Evolutionary conservation across 352 stramenopile species (phyloP).

Genomic region (Pythium sukuiense): DNA sequence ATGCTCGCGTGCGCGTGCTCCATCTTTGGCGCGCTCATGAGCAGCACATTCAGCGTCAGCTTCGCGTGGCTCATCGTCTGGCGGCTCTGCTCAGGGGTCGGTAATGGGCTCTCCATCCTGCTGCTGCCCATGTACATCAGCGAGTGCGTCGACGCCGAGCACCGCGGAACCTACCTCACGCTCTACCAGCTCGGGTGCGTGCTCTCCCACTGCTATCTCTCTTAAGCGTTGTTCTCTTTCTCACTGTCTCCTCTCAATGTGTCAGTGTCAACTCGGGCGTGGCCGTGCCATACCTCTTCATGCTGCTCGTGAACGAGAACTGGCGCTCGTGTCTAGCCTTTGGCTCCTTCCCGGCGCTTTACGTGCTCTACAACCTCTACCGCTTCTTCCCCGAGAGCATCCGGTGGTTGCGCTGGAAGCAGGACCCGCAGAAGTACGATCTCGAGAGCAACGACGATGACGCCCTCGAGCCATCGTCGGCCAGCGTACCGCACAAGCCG

Average conservation of each 20-base stretch:
- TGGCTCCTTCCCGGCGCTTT: conserved; percentile 68
- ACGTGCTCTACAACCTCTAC: conserved; percentile 76
- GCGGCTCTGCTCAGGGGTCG: conserved; percentile 70
- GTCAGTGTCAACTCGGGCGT: conserved; percentile 75
- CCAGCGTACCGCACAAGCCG: conserved; percentile 24
- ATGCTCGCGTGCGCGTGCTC: conserved; percentile 76
- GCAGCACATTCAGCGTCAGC: conserved; percentile 51
- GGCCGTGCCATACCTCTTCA: conserved; percentile 78
- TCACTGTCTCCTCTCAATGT: background rate
- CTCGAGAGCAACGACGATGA: conserved; percentile 34
- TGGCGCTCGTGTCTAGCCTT: conserved; percentile 77
- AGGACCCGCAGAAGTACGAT: conserved; percentile 51
- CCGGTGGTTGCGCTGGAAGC: conserved; percentile 74
- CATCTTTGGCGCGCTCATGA: conserved; percentile 60
- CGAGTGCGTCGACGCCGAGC: conserved; percentile 67
- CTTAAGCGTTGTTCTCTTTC: too few relatives aligned
- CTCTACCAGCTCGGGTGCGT: conserved; percentile 79
- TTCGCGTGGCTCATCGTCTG: conserved; percentile 67
- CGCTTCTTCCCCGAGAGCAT: conserved; percentile 77
- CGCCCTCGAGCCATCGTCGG: background rate
- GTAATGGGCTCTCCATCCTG: conserved; percentile 83
- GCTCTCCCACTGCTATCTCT: too few relatives aligned
- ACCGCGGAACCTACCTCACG: conserved; percentile 67
- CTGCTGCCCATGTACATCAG: conserved; percentile 90
- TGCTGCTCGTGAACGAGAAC: conserved; percentile 73